Percentiles rank a stretch among this genome's conserved stretches.
These are phyloP conservation scores for Gossypium aridum DNA, from an alignment of 441 rosid species.

Conservation along the genomic window DNA sequence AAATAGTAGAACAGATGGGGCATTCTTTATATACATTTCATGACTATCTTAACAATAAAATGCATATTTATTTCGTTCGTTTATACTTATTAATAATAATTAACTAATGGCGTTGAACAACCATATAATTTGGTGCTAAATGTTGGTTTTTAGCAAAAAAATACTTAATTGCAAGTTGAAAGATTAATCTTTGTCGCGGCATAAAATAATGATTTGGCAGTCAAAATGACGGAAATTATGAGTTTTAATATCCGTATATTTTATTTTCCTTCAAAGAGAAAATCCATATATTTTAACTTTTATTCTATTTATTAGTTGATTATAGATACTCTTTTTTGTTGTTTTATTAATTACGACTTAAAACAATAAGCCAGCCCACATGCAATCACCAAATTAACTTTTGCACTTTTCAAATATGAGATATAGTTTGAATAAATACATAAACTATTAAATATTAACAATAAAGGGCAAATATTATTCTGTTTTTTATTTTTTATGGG, in stretches of 20 bases:
- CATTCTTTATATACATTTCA: neutral
- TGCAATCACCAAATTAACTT: neutral
- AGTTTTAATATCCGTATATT: neutral
- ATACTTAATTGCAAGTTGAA: neutral
- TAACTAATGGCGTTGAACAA: neutral
- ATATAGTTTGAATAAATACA: neutral
- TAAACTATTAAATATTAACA: neutral
- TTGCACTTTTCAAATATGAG: neutral
- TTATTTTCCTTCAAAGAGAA: too few species aligned
- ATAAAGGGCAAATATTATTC: neutral
- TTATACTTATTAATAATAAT: neutral
- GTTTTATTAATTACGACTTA: neutral
- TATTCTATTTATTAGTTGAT: neutral
- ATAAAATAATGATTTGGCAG: neutral
- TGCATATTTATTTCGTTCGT: too few species aligned
- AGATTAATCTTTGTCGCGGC: neutral
- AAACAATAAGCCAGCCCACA: neutral
- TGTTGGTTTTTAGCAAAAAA: neutral
- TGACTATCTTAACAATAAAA: too few species aligned
- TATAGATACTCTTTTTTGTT: neutral
- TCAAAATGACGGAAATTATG: neutral
- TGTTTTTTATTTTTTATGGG: neutral
- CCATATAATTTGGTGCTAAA: neutral
- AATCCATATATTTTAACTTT: neutral
- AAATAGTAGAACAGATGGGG: neutral